These are phyloP conservation scores for Piper longum DNA, from an alignment of 164 flowering plant genomes.

Conservation along the genomic window DNA sequence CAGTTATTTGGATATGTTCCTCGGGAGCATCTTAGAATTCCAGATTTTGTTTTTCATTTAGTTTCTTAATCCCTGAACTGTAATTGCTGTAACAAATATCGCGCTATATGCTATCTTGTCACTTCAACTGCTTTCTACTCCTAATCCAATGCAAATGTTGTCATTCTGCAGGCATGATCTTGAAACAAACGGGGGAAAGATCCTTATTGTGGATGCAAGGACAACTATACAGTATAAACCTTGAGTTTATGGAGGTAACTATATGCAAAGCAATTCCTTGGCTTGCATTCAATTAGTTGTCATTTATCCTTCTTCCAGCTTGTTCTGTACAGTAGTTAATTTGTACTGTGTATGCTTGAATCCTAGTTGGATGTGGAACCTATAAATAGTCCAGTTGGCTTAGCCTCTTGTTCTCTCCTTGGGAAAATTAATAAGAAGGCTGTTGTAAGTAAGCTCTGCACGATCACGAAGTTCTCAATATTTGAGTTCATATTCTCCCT, in stretches of 20 bases:
- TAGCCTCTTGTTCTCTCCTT: too few relatives aligned
- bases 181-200: constrained; percentile 95
- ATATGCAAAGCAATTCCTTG: background rate
- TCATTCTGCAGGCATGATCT: constrained; percentile 73
- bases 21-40: constrained; percentile 90
- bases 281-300: too few relatives aligned
- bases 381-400: too few relatives aligned
- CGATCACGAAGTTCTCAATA: too few relatives aligned
- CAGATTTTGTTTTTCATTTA: constrained; percentile 97
- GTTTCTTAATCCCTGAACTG: constrained; percentile 15
- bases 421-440: too few relatives aligned
- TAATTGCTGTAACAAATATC: too few relatives aligned
- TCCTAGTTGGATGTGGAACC: too few relatives aligned
- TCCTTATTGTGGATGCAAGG: constrained; percentile 82
- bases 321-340: too few relatives aligned
- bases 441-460: too few relatives aligned
- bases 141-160: background rate
- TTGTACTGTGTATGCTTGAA: too few relatives aligned
- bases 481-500: too few relatives aligned
- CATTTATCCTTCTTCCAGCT: too few relatives aligned
- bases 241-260: background rate
- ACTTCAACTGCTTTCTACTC: background rate
- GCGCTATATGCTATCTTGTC: background rate
- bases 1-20: constrained; percentile 93
- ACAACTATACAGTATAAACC: constrained; percentile 82